Evolutionary conservation across 2,329 filamentous ascomycete species (phyloP).

Genomic region (Ilyonectria robusta): DNA sequence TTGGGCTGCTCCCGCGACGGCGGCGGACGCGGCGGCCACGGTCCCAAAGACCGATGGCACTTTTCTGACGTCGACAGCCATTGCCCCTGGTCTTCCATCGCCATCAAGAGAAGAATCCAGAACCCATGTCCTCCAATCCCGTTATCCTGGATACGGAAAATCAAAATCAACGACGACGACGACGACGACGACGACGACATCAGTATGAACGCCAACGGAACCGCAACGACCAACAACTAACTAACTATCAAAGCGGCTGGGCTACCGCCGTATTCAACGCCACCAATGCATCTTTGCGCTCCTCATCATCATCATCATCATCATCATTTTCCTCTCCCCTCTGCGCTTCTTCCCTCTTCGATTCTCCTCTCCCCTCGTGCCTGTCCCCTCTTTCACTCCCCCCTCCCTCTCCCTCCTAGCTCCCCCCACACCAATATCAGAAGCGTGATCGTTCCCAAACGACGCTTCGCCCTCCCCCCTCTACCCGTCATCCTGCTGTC

Average conservation of each 20-base stretch:
- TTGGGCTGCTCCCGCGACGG: neutral
- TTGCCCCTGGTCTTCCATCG: slow-evolving; percentile 1
- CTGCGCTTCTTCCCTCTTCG: slow-evolving; percentile 9
- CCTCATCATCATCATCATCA: slow-evolving; percentile 11
- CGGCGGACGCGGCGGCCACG: slow-evolving; percentile 21
- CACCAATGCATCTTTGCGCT: slow-evolving; percentile 4
- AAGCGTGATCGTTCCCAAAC: slow-evolving; percentile 23
- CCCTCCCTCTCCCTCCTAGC: slow-evolving; percentile 10
- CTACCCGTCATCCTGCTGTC: slow-evolving; percentile 23
- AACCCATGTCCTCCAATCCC: slow-evolving; percentile 1
- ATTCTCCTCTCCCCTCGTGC: neutral
- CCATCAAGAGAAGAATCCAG: slow-evolving; percentile 4
- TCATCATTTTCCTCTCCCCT: slow-evolving; percentile 1
- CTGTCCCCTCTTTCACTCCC: neutral
- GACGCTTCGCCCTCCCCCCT: slow-evolving; percentile 18
- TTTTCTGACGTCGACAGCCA: slow-evolving; percentile 18
- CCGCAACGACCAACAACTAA: neutral
- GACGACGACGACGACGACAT: neutral
- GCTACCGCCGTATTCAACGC: neutral
- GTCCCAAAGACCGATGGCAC: slow-evolving; percentile 9
- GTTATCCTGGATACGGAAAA: neutral
- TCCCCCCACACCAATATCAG: slow-evolving; percentile 21
- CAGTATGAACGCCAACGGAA: neutral
- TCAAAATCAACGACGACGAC: neutral
- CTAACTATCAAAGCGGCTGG: neutral